Evolutionary conservation across 805 yeast genomes (phyloP).

Genomic region (Sugiyamaella floridensis): DNA sequence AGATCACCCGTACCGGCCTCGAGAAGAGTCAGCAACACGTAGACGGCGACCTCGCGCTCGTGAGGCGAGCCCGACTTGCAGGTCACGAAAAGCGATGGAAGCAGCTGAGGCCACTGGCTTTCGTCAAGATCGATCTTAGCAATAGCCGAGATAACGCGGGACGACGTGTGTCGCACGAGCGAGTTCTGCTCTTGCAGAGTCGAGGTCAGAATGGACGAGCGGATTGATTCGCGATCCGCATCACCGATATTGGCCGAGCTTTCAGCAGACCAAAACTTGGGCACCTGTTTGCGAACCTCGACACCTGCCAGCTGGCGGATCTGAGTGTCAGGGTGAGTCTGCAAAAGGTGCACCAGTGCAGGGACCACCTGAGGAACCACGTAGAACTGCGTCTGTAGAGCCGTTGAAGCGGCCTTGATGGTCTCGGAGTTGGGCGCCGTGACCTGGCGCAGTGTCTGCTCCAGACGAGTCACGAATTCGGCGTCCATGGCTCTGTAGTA

Average conservation of each 20-base stretch:
- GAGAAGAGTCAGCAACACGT: constrained; percentile 66
- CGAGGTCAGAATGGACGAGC: constrained; percentile 58
- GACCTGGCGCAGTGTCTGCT: constrained; percentile 70
- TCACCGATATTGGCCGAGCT: constrained; percentile 33
- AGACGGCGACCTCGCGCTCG: constrained; percentile 75
- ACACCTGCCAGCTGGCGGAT: constrained; percentile 92
- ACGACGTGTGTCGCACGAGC: constrained; percentile 76
- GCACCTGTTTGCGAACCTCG: constrained; percentile 81
- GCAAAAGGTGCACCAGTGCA: constrained; percentile 74
- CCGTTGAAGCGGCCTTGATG: constrained; percentile 74
- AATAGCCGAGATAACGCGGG: constrained; percentile 83
- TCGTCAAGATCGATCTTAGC: constrained; percentile 68
- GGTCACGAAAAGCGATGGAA: constrained; percentile 63
- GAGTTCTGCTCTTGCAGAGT: constrained; percentile 59
- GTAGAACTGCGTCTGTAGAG: constrained; percentile 69
- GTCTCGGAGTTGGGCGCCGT: constrained; percentile 68
- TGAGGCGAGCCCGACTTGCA: constrained; percentile 52
- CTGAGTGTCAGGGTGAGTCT: constrained; percentile 59
- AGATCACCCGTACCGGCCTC: constrained; percentile 60
- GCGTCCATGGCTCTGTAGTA: constrained; percentile 50
- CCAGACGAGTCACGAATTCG: constrained; percentile 62
- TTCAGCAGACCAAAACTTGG: constrained; percentile 55
- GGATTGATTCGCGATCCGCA: constrained; percentile 50
- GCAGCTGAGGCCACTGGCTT: constrained; percentile 66
- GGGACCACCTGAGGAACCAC: constrained; percentile 66